Base-by-base conservation (phyloP, 1,284 basidiomycete species). In the Thelephora terrestris region DNA sequence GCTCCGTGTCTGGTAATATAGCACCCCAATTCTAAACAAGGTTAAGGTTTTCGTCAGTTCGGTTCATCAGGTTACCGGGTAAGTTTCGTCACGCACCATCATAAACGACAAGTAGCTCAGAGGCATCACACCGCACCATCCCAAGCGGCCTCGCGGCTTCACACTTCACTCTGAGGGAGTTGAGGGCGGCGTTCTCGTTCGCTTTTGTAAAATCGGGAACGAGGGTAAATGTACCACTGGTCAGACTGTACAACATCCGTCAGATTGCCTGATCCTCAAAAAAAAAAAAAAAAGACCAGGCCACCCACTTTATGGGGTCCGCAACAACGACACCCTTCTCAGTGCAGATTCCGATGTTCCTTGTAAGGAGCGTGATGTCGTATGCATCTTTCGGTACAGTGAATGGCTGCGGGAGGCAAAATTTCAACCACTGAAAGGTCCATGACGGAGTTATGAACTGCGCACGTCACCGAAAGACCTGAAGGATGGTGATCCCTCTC, bases 1-100 rank as follows among this genome's bases (percentile, higher is more conserved):
- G 67, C 60, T 5, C 87, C 87, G 53, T 79, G 71, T 48, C 78
- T 79, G 48, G 80, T 75, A 56, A 88, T 76, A 61, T 84, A 89
- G 57, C 77, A 85, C 12, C 85, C 87, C 35, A 87, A 59, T 25
- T 70, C 71, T 71, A 52, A 20, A 48, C 29, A 12, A 27, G 29
- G 16, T 25, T 36, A 46, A 46, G 24, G 18, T 27, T 20, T 6
- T n/a, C 51, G 14, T 45, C 7, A 24, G 27, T 12, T 6, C 18
- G 20, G 44, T 43, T 43, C 20, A 43, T 32, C 29, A 27, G 46
- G 21, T 35, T 1, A 25, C 34, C 10, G 38, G n/a, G 45, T 32
- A n/a, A 17, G 20, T 4, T 14, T 32, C 29, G 7, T 40, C n/a
- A 60, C 79, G 55, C 50, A 84, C 85, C 73, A 52, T 90, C 82